phyloP scores from a whole-genome alignment of 805 yeast species.

The Kuraishia capsulata region DNA sequence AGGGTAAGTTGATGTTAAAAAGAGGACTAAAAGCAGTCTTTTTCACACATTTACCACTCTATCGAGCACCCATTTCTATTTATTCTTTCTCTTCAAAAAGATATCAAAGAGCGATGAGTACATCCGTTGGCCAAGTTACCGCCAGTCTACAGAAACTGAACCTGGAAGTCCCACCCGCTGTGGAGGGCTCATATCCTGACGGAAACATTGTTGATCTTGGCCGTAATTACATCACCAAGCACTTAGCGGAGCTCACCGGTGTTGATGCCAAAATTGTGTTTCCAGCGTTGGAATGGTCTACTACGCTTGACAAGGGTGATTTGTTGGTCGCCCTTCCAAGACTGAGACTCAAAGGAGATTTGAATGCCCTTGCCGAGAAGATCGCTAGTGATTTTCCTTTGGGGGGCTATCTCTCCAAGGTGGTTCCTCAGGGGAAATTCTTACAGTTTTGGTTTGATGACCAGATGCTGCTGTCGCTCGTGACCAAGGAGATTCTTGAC shows the following conservation, averaged over 20 bases:
- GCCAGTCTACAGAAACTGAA: slow-evolving; percentile 15
- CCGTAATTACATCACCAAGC: slow-evolving; percentile 82
- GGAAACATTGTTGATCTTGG: slow-evolving; percentile 78
- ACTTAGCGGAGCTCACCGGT: slow-evolving; percentile 63
- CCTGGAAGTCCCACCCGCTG: slow-evolving; percentile 28
- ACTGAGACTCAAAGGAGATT: slow-evolving; percentile 76
- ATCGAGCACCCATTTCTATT: too few species aligned
- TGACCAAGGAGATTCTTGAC: slow-evolving; percentile 58
- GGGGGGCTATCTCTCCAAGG: slow-evolving; percentile 59
- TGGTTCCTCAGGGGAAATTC: slow-evolving; percentile 82
- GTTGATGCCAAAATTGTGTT: slow-evolving; percentile 63
- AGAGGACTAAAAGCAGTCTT: too few species aligned
- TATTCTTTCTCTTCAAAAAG: too few species aligned
- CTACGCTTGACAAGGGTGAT: slow-evolving; percentile 85
- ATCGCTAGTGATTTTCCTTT: slow-evolving; percentile 74
- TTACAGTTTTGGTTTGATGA: slow-evolving; percentile 81
- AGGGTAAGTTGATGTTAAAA: too few species aligned
- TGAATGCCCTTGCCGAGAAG: slow-evolving; percentile 62
- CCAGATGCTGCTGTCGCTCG: slow-evolving; percentile 53
- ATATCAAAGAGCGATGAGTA: slow-evolving; percentile 12
- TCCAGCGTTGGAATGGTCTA: slow-evolving; percentile 84
- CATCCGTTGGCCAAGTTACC: slow-evolving; percentile 14
- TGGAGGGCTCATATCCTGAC: slow-evolving; percentile 61
- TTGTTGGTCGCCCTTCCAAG: slow-evolving; percentile 88
- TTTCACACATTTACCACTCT: too few species aligned